A percentile compares a stretch with the other conserved stretches of the same genome.
Conservation (phyloP, 805 yeast genomes). For the Cyberlindnera misumaiensis region DNA sequence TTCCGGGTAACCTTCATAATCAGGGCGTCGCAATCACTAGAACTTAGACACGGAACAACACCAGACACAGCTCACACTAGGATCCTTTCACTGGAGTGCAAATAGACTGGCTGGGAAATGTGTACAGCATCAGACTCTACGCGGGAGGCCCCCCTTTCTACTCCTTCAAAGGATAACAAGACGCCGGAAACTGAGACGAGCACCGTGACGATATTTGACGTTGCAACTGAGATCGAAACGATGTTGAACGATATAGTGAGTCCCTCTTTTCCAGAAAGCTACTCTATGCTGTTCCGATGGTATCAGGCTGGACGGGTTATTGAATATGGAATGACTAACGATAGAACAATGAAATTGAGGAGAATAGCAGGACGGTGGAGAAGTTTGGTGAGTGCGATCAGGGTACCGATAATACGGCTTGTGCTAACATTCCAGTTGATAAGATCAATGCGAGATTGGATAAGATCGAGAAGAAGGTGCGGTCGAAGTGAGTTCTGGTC, state of each 20-base stretch:
- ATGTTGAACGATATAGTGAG: slow-evolving; percentile 15
- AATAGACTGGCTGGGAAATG: no score
- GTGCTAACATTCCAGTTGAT: slow-evolving; percentile 18
- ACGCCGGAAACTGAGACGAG: background rate
- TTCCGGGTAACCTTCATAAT: no score
- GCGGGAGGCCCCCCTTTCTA: slow-evolving; percentile 8
- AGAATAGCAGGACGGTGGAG: slow-evolving; percentile 8
- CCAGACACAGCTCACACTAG: no score
- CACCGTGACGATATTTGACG: slow-evolving; percentile 25
- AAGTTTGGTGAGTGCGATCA: background rate
- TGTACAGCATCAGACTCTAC: no score
- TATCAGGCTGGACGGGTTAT: no score
- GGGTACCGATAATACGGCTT: no score
- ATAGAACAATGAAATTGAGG: slow-evolving; percentile 16
- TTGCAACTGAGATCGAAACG: slow-evolving; percentile 25
- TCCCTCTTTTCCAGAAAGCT: background rate
- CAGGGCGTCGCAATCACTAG: no score
- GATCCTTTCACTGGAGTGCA: no score
- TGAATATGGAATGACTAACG: background rate
- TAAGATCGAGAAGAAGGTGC: slow-evolving; percentile 16
- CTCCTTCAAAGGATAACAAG: slow-evolving; percentile 7
- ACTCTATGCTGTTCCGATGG: background rate
- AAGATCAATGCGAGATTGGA: slow-evolving; percentile 19
- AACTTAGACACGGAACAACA: no score
- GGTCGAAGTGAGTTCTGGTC: background rate